Conservation (phyloP, 495 filamentous ascomycete genomes). For the Aeminium ludgeri region DNA sequence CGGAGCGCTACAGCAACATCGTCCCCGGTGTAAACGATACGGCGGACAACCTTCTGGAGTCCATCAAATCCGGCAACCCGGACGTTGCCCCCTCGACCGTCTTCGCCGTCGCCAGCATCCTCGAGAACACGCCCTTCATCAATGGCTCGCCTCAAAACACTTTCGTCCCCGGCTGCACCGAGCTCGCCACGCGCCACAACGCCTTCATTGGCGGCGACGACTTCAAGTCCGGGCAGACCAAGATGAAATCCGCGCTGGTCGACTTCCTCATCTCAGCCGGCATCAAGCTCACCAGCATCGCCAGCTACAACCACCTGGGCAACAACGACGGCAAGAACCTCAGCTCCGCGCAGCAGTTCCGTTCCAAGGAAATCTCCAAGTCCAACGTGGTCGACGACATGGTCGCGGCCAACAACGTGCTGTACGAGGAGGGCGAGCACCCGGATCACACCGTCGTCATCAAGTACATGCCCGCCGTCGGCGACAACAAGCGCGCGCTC, state of each 20-base stretch:
- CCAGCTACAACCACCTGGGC: constrained; percentile 97
- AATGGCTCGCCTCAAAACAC: constrained; percentile 99
- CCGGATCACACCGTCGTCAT: constrained; percentile 33
- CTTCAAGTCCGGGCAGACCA: constrained; percentile 99
- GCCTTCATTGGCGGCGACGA: constrained; percentile 96
- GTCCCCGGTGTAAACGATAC: constrained; percentile 87
- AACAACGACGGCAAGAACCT: constrained; percentile 99
- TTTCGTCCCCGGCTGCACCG: constrained; percentile 82
- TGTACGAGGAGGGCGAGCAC: constrained; percentile 60
- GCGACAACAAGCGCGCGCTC: constrained; percentile 95
- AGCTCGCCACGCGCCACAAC: constrained; percentile 71
- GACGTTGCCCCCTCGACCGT: constrained; percentile 89
- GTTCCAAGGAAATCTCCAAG: constrained; percentile 98
- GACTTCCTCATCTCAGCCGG: constrained; percentile 98
- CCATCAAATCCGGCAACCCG: constrained; percentile 69
- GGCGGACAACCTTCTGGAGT: constrained; percentile 75
- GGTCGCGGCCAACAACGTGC: constrained; percentile 83
- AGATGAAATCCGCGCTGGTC: constrained; percentile 98
- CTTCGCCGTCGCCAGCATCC: constrained; percentile 85
- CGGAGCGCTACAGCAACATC: constrained; percentile 86
- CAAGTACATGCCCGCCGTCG: constrained; percentile 94
- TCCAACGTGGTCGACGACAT: constrained; percentile 98
- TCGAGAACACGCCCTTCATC: constrained; percentile 88
- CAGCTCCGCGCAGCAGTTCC: constrained; percentile 93
- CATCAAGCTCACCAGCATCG: constrained; percentile 97